These are phyloP conservation scores for Talaromyces borbonicus DNA, from an alignment of 495 filamentous ascomycete species.

Conservation along the genomic window DNA sequence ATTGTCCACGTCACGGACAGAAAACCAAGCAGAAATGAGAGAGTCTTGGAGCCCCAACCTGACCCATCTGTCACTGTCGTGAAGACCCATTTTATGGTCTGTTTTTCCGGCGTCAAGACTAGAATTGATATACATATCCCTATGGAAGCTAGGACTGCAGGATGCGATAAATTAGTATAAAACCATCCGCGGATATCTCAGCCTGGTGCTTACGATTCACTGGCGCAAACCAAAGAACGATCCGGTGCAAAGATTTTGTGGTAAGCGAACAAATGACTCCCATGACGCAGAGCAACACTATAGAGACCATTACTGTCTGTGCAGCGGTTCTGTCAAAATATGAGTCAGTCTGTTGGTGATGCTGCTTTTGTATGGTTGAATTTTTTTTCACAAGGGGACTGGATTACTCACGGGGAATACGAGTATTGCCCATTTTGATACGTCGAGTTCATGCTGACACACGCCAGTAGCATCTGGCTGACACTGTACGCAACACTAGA, in stretches of 20 bases:
- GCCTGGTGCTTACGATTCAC: constrained; percentile 48
- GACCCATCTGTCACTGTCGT: constrained; percentile 56
- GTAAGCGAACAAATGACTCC: constrained; percentile 57
- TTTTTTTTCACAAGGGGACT: not conserved
- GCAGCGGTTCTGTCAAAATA: constrained; percentile 38
- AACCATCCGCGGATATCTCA: not conserved
- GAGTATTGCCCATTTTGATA: constrained; percentile 35
- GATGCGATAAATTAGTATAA: not conserved
- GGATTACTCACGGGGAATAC: constrained; percentile 33
- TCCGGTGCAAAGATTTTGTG: constrained; percentile 51
- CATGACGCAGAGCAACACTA: constrained; percentile 46
- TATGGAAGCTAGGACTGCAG: constrained; percentile 43
- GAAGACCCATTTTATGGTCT: constrained; percentile 56
- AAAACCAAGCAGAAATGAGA: constrained; percentile 60
- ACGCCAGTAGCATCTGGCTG: constrained; percentile 49
- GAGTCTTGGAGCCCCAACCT: constrained; percentile 53
- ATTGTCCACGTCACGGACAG: constrained; percentile 67
- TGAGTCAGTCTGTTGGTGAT: constrained; percentile 9
- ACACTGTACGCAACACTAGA: constrained; percentile 48
- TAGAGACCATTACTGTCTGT: constrained; percentile 53
- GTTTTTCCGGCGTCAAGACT: constrained; percentile 53
- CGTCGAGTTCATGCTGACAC: constrained; percentile 46
- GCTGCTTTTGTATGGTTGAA: no score
- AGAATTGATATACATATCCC: constrained; percentile 54
- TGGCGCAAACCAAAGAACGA: constrained; percentile 62